Evolutionary conservation across 306 rosid species (phyloP).

Genomic region (Neltuma alba): DNA sequence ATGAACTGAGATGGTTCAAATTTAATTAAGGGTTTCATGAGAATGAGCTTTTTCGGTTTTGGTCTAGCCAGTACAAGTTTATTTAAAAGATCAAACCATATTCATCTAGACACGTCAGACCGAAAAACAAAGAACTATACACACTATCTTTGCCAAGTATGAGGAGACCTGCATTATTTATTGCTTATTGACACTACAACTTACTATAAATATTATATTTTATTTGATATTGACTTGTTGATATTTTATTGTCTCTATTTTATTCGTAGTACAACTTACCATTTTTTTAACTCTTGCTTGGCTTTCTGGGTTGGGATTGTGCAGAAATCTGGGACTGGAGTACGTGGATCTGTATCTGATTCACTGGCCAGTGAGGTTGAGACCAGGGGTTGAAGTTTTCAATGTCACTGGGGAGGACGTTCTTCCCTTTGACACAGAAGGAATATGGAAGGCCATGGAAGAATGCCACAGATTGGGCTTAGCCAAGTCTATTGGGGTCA

Average conservation of each 20-base stretch:
- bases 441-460: slow-evolving; percentile 52
- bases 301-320: not conserved
- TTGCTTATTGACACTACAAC: not conserved
- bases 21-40: not conserved
- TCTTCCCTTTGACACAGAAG: slow-evolving; percentile 45
- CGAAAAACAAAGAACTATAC: not conserved
- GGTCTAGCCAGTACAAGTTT: not conserved
- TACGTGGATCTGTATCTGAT: slow-evolving; percentile 48
- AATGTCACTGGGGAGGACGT: slow-evolving; percentile 32
- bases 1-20: not conserved
- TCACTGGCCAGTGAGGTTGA: slow-evolving; percentile 48
- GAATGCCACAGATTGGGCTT: slow-evolving; percentile 41
- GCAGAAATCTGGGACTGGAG: slow-evolving; percentile 40
- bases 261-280: too few relatives aligned
- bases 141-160: not conserved
- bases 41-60: not conserved
- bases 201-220: not conserved
- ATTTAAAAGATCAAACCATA: not conserved
- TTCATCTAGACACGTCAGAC: not conserved
- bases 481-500: slow-evolving; percentile 49
- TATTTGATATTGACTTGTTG: not conserved
- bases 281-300: not conserved
- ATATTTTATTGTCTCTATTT: too few relatives aligned
- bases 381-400: slow-evolving; percentile 18
- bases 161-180: not conserved